These are phyloP conservation scores for Kwoniella dejecticola DNA, from an alignment of 768 basidiomycete species.

Conservation along the genomic window DNA sequence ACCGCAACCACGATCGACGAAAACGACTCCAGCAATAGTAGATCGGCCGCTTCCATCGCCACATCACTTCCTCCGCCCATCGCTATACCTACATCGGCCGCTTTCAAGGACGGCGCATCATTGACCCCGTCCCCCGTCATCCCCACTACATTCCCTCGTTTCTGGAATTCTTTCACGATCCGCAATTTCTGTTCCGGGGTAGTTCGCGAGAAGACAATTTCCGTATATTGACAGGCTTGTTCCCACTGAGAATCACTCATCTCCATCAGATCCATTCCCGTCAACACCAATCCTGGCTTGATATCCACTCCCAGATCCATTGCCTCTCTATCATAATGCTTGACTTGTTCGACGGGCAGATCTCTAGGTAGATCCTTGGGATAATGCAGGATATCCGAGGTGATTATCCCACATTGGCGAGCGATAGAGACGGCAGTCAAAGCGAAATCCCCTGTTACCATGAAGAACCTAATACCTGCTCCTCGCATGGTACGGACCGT, in stretches of 20 bases:
- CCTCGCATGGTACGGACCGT: constrained; percentile 55
- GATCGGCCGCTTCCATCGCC: constrained; percentile 58
- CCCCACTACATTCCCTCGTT: constrained; percentile 62
- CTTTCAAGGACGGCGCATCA: constrained; percentile 53
- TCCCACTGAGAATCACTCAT: constrained; percentile 56
- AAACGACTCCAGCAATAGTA: constrained; percentile 56
- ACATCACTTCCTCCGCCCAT: constrained; percentile 59
- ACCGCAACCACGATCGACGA: constrained; percentile 55
- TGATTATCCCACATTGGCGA: constrained; percentile 64
- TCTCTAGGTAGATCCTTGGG: constrained; percentile 57
- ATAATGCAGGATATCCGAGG: constrained; percentile 56
- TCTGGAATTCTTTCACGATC: constrained; percentile 66
- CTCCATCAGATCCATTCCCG: constrained; percentile 51
- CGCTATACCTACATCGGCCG: constrained; percentile 67
- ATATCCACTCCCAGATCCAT: constrained; percentile 54
- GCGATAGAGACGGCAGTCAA: constrained; percentile 67
- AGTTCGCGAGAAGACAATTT: constrained; percentile 66
- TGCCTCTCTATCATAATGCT: constrained; percentile 55
- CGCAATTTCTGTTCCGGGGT: constrained; percentile 68
- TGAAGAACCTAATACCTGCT: constrained; percentile 67
- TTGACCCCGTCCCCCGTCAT: constrained; percentile 68
- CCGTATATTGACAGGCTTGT: constrained; percentile 50
- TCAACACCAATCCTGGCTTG: constrained; percentile 52
- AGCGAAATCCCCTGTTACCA: constrained; percentile 65
- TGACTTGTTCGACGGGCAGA: constrained; percentile 27